Percentiles rank a stretch among this genome's conserved stretches.
Conservation (phyloP, 176 grass and related monocot genomes). For the Carex kokanica region DNA sequence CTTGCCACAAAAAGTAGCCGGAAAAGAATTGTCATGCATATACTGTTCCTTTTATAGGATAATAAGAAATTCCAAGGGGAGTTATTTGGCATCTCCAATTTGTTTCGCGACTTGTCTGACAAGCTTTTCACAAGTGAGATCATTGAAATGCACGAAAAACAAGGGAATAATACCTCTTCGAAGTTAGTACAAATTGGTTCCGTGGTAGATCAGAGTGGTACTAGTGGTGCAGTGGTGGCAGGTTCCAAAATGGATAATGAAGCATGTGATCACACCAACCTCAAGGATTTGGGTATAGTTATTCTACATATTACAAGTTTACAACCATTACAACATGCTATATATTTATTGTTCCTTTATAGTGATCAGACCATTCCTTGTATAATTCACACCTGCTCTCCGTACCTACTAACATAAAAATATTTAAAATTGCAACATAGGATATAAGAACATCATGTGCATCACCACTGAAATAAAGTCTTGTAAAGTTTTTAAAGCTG, state of each 20-base stretch:
- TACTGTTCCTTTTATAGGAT: conserved; percentile 45
- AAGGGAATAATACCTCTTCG: conserved; percentile 39
- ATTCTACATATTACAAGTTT: background rate
- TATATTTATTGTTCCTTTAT: background rate
- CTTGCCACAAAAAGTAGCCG: background rate
- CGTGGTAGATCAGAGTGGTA: conserved; percentile 42
- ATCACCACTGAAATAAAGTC: background rate
- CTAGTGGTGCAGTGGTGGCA: conserved; percentile 17
- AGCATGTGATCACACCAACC: conserved; percentile 26
- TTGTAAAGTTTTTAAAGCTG: background rate
- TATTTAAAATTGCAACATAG: background rate
- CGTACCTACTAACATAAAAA: background rate
- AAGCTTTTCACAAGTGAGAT: conserved; percentile 98
- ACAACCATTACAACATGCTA: background rate
- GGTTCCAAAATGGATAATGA: background rate
- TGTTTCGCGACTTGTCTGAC: conserved; percentile 85
- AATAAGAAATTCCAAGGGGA: conserved; percentile 97
- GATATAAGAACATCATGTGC: background rate
- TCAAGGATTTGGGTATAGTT: conserved; percentile 49
- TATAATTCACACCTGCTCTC: background rate
- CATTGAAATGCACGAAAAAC: conserved; percentile 89
- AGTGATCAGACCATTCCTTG: no score
- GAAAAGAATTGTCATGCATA: background rate
- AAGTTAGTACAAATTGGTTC: conserved; percentile 39
- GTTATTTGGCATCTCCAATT: conserved; percentile 96